Conservation (phyloP, 768 basidiomycete species). For the Neoboletus brunneissimus region DNA sequence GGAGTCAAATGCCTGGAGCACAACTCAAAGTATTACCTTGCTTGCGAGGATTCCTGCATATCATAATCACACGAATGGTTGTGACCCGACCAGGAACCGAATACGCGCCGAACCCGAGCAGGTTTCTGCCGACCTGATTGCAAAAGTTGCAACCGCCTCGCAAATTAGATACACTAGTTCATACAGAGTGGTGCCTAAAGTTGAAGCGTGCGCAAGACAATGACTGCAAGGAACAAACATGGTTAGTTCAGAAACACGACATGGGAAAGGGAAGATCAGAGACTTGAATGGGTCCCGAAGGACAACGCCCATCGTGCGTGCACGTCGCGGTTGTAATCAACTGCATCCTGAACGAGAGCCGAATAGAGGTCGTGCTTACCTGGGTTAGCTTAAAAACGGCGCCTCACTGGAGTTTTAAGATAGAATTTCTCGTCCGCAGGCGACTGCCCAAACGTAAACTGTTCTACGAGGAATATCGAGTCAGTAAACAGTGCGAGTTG, state of each 20-base stretch:
- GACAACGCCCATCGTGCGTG: conserved; percentile 56
- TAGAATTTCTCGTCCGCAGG: background rate
- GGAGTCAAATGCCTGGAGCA: background rate
- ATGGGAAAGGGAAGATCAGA: conserved; percentile 44
- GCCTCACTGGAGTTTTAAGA: too few species aligned
- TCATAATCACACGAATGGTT: background rate
- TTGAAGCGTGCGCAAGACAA: background rate
- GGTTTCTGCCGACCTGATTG: background rate
- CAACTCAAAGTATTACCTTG: background rate
- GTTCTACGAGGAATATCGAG: background rate
- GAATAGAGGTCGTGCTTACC: conserved; percentile 15
- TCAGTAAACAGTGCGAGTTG: conserved; percentile 4
- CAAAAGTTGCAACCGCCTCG: conserved; percentile 1
- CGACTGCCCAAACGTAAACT: background rate
- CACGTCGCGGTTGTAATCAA: conserved; percentile 55
- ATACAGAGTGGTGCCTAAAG: background rate
- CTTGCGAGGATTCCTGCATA: background rate
- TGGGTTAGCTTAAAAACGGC: background rate
- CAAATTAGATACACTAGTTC: conserved; percentile 16
- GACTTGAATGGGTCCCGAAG: conserved; percentile 83
- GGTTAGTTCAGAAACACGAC: conserved; percentile 14
- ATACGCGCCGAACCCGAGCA: background rate
- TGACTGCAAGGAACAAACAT: conserved; percentile 1
- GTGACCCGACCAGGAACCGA: background rate
- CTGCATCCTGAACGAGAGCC: conserved; percentile 40